A percentile compares a stretch with the other conserved stretches of the same genome.
phyloP scores from a whole-genome alignment of 345 rosid species.

The Salix brachista region DNA sequence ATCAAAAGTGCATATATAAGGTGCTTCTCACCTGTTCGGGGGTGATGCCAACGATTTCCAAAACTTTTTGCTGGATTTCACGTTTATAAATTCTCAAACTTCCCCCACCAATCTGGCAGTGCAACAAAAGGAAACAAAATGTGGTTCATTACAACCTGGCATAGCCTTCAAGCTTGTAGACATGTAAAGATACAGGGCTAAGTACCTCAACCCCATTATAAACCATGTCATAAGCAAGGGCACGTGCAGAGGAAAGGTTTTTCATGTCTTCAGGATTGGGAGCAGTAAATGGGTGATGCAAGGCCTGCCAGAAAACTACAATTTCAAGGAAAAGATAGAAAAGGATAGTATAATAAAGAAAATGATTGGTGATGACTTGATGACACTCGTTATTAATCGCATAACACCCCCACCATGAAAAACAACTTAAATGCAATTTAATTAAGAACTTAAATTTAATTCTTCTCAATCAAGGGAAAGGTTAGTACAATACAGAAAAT shows the following conservation, averaged over 20 bases:
- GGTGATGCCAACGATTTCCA: constrained; percentile 78
- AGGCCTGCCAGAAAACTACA: constrained; percentile 46
- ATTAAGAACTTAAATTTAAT: neutral
- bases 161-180: constrained; percentile 2
- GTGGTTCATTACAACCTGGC: neutral
- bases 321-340: constrained; percentile 5
- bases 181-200: neutral
- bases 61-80: constrained; percentile 77
- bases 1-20: neutral
- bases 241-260: constrained; percentile 82
- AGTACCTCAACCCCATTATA: constrained; percentile 94
- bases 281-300: constrained; percentile 98
- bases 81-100: constrained; percentile 94
- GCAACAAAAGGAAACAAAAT: neutral
- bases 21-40: constrained; percentile 54
- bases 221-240: constrained; percentile 97
- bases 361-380: neutral
- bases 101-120: constrained; percentile 90
- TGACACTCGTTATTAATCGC: neutral
- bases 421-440: neutral
- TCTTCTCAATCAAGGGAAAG: neutral
- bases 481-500: no score
- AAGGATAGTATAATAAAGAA: neutral
- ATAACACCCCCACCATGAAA: neutral
- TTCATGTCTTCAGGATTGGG: constrained; percentile 86